Conservation (phyloP, 73 alveolate genomes). For the Blepharisma stoltei region DNA sequence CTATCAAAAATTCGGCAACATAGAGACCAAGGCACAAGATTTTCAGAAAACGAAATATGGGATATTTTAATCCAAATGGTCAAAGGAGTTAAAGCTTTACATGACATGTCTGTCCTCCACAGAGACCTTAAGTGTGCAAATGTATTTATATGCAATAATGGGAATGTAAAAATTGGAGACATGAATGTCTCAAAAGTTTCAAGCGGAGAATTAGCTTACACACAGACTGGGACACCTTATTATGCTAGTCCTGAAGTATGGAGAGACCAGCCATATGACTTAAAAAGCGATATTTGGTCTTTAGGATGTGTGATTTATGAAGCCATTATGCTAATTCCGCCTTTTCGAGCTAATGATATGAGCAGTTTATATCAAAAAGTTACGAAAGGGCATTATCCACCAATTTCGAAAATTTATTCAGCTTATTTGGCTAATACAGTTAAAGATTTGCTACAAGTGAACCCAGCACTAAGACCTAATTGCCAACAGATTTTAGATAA, state of each 20-base stretch:
- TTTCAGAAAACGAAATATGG: conserved; percentile 69
- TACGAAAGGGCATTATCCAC: conserved; percentile 69
- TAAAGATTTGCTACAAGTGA: not conserved
- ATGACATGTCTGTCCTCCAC: conserved; percentile 45
- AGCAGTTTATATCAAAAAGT: conserved; percentile 75
- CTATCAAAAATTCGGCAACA: conserved; percentile 54
- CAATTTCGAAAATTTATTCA: conserved; percentile 25
- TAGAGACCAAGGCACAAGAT: conserved; percentile 40
- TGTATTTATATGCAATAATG: conserved; percentile 58
- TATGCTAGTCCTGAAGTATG: conserved; percentile 61
- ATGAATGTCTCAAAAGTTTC: conserved; percentile 85
- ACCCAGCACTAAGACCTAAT: conserved; percentile 17
- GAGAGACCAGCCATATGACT: conserved; percentile 35
- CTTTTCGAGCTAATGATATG: conserved; percentile 60
- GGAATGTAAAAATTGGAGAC: conserved; percentile 80
- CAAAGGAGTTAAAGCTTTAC: conserved; percentile 52
- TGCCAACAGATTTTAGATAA: not conserved
- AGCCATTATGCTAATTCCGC: conserved; percentile 80
- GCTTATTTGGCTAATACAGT: not conserved
- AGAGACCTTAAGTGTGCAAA: conserved; percentile 78
- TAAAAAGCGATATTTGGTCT: conserved; percentile 45
- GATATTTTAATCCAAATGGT: conserved; percentile 61
- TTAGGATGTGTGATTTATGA: conserved; percentile 65
- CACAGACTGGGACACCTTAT: conserved; percentile 60
- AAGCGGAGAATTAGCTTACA: conserved; percentile 59